phyloP scores from a whole-genome alignment of 2,329 filamentous ascomycete species.

The Trichophyton verrucosum region DNA sequence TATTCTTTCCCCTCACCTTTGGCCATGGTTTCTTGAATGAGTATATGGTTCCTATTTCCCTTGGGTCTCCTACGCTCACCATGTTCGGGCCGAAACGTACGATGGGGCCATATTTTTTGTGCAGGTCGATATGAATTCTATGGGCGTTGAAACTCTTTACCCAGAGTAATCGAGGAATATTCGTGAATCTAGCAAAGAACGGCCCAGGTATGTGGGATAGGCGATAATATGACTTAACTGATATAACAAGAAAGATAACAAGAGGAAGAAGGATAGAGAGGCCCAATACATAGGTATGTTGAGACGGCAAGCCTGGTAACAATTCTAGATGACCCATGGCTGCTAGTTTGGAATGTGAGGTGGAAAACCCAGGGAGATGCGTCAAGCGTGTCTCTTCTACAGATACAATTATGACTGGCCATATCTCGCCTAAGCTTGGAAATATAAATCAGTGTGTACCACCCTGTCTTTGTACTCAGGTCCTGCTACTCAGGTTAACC shows the following conservation, averaged over 20 bases:
- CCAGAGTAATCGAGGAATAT: not conserved
- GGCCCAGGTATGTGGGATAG: not conserved
- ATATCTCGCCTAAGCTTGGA: not conserved
- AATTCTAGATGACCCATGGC: not conserved
- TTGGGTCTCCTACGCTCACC: constrained; percentile 61
- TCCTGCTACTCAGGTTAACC: constrained; percentile 2
- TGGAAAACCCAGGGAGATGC: not conserved
- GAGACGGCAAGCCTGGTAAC: not conserved
- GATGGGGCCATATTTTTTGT: constrained; percentile 58
- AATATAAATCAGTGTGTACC: constrained; percentile 1
- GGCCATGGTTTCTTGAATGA: constrained; percentile 53
- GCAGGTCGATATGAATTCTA: constrained; percentile 32
- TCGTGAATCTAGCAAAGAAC: not conserved
- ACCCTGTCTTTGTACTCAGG: not conserved
- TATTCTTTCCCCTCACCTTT: constrained; percentile 14
- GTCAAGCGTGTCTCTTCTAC: not conserved
- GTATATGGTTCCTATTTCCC: constrained; percentile 62
- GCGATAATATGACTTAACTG: not conserved
- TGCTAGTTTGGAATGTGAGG: not conserved
- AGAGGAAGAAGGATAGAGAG: not conserved
- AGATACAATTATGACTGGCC: not conserved
- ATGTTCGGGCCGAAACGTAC: constrained; percentile 63
- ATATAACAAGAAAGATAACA: not conserved
- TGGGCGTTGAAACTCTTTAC: not conserved
- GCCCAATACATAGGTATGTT: not conserved